Conservation (phyloP, 2,329 filamentous ascomycete species). For the Neonectria punicea region DNA sequence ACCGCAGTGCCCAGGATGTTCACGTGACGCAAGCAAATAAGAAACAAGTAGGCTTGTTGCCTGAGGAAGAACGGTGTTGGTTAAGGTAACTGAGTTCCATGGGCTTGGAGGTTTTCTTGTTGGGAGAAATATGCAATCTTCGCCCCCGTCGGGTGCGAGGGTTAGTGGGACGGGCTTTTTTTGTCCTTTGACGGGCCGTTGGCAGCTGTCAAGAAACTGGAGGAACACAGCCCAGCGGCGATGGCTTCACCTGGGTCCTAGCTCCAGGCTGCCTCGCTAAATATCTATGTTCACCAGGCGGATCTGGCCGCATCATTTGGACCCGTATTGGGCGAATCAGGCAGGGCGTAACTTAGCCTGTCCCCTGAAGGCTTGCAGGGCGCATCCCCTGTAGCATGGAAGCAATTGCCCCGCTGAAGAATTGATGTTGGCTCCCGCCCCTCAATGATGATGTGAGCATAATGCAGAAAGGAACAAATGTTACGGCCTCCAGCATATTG, state of each 20-base stretch:
- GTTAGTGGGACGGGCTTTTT: not conserved
- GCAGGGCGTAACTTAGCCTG: not conserved
- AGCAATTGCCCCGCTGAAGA: not conserved
- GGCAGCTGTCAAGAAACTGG: not conserved
- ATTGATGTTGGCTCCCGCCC: not conserved
- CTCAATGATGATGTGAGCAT: not conserved
- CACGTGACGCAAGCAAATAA: constrained; percentile 1
- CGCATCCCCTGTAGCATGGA: not conserved
- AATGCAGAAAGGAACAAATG: not conserved
- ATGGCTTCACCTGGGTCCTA: not conserved
- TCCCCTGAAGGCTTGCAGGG: not conserved
- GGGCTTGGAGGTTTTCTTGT: not conserved
- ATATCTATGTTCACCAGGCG: not conserved
- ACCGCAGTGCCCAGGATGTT: not conserved
- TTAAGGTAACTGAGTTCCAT: not conserved
- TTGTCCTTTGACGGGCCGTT: not conserved
- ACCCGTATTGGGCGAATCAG: not conserved
- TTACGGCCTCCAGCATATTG: not conserved
- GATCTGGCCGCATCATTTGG: not conserved
- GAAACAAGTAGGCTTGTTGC: not conserved
- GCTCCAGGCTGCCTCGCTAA: not conserved
- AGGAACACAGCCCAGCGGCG: not conserved
- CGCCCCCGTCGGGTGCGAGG: not conserved
- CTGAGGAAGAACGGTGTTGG: not conserved
- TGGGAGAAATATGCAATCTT: not conserved